phyloP scores from a whole-genome alignment of 352 stramenopile species.

The Phytophthora multivora region DNA sequence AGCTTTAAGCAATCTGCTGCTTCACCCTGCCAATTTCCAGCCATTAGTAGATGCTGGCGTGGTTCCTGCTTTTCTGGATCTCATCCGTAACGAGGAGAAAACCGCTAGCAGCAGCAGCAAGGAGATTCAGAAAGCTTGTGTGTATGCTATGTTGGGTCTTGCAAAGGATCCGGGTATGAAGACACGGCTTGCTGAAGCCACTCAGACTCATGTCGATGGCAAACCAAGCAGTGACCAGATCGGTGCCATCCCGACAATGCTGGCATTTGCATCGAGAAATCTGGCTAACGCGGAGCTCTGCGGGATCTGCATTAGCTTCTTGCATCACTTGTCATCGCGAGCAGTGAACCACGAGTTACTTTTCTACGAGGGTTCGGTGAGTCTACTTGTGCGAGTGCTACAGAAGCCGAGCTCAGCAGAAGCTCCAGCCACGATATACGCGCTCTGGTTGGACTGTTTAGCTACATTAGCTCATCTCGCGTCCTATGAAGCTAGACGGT shows the following conservation, averaged over 20 bases:
- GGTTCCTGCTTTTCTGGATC: slow-evolving; percentile 64
- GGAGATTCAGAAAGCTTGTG: slow-evolving; percentile 77
- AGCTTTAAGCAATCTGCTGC: slow-evolving; percentile 81
- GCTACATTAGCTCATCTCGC: slow-evolving; percentile 66
- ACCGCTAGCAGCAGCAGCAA: slow-evolving; percentile 39
- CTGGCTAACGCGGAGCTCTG: slow-evolving; percentile 66
- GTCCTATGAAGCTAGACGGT: slow-evolving; percentile 40
- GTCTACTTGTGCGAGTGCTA: slow-evolving; percentile 60
- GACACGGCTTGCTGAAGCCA: slow-evolving; percentile 59
- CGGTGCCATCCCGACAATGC: slow-evolving; percentile 72
- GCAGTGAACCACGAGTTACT: slow-evolving; percentile 65
- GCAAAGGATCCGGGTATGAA: slow-evolving; percentile 77
- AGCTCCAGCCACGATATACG: slow-evolving; percentile 48
- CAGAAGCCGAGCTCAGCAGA: slow-evolving; percentile 48
- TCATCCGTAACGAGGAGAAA: slow-evolving; percentile 49
- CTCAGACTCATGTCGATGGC: slow-evolving; percentile 23
- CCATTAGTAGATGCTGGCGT: slow-evolving; percentile 81
- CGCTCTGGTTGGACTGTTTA: slow-evolving; percentile 58
- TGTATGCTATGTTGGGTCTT: slow-evolving; percentile 80
- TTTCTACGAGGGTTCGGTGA: slow-evolving; percentile 66
- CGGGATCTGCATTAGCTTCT: slow-evolving; percentile 66
- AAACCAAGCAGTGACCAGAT: slow-evolving; percentile 25
- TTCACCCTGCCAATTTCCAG: slow-evolving; percentile 80
- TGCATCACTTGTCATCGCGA: slow-evolving; percentile 73
- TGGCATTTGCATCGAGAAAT: slow-evolving; percentile 66